Conservation (phyloP, 75 land plant species). For the Larix kaempferi region DNA sequence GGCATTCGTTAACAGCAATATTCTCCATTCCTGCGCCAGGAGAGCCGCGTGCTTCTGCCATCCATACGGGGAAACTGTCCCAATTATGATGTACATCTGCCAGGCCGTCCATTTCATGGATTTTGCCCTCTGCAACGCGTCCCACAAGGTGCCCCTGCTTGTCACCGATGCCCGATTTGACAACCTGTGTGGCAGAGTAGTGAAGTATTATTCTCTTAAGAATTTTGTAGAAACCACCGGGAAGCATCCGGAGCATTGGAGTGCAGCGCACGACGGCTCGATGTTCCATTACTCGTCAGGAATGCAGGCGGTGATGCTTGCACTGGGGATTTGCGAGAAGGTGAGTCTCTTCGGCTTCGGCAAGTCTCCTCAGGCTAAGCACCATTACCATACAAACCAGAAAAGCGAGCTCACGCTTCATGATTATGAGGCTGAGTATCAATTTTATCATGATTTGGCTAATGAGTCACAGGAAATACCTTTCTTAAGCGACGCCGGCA, state of each 20-base stretch:
- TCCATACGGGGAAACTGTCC: slow-evolving; percentile 65
- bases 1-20: slow-evolving; percentile 87
- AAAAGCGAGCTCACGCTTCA: slow-evolving; percentile 77
- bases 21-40: slow-evolving; percentile 64
- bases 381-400: slow-evolving; percentile 90
- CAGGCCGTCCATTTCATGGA: slow-evolving; percentile 83
- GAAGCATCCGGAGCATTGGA: slow-evolving; percentile 64
- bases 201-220: slow-evolving; percentile 81
- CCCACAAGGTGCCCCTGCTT: slow-evolving; percentile 61
- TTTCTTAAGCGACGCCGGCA: slow-evolving; percentile 32
- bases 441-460: slow-evolving; percentile 60
- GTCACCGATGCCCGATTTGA: slow-evolving; percentile 86
- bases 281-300: slow-evolving; percentile 94
- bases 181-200: slow-evolving; percentile 59
- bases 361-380: slow-evolving; percentile 61
- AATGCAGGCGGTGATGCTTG: slow-evolving; percentile 91
- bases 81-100: slow-evolving; percentile 82
- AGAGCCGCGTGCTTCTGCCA: slow-evolving; percentile 68
- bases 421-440: slow-evolving; percentile 92
- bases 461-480: slow-evolving; percentile 45
- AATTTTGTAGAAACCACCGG: slow-evolving; percentile 56
- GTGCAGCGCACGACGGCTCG: slow-evolving; percentile 50
- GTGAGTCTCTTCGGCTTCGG: slow-evolving; percentile 92
- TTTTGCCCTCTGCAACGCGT: slow-evolving; percentile 47
- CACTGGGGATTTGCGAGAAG: slow-evolving; percentile 72